Conservation (phyloP, 2,329 filamentous ascomycete genomes). For the Periconia digitata region DNA sequence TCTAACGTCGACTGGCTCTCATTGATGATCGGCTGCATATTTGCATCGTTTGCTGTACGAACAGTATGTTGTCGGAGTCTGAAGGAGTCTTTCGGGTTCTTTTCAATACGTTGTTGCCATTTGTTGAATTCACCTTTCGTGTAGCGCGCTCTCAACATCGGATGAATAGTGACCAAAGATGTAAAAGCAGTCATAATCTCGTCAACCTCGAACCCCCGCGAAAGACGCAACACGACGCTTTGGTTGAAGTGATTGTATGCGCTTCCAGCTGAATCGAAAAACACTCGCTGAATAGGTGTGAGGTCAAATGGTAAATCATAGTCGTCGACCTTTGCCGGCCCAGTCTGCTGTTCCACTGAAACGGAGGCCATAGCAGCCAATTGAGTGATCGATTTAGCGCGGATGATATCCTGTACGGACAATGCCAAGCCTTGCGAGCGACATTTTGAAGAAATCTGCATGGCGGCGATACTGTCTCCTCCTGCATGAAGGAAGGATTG, state of each 20-base stretch:
- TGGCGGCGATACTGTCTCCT: constrained; percentile 40
- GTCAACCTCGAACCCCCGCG: constrained; percentile 22
- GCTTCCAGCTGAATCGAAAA: constrained; percentile 30
- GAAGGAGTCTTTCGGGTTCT: constrained; percentile 25
- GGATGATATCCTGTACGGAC: constrained; percentile 37
- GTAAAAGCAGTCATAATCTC: constrained; percentile 33
- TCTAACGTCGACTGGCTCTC: constrained; percentile 35
- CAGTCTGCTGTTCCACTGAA: constrained; percentile 4
- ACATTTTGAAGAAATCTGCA: constrained; percentile 38
- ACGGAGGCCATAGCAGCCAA: constrained; percentile 26
- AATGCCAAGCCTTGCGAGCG: constrained; percentile 31
- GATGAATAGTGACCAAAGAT: constrained; percentile 38
- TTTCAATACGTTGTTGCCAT: constrained; percentile 39
- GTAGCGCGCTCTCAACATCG: constrained; percentile 46
- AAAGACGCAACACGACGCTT: constrained; percentile 29
- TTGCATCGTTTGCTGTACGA: constrained; percentile 9
- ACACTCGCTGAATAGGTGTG: constrained; percentile 33
- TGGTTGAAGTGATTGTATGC: constrained; percentile 36
- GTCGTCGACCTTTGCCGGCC: constrained; percentile 14
- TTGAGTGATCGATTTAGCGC: constrained; percentile 31
- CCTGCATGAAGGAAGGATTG: constrained; percentile 39
- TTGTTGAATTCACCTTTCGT: constrained; percentile 19
- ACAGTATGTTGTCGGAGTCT: constrained; percentile 25
- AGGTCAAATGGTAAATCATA: constrained; percentile 29
- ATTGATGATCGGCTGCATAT: constrained; percentile 27